A percentile compares a stretch with the other conserved stretches of the same genome.
Conservation (phyloP, 2,329 filamentous ascomycete genomes). For the Didymella glomerata region DNA sequence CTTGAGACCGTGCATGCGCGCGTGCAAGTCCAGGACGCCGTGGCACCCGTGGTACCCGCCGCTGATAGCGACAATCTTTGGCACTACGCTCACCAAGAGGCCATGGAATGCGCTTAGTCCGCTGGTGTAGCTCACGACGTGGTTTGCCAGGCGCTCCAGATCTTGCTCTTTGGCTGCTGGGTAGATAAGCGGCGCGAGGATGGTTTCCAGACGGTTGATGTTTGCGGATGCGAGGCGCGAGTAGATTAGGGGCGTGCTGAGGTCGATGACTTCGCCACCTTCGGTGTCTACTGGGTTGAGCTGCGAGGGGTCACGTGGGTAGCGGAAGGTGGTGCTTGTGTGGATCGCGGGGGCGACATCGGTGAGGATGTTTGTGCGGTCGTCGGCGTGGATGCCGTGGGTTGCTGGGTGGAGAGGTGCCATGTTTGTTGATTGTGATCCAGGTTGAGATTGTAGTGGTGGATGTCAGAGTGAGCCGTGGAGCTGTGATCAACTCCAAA, state of each 20-base stretch:
- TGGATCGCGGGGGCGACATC: conserved; percentile 91
- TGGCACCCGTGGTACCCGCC: conserved; percentile 94
- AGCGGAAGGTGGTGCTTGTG: conserved; percentile 90
- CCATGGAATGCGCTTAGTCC: conserved; percentile 91
- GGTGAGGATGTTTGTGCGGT: conserved; percentile 74
- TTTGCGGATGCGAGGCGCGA: conserved; percentile 81
- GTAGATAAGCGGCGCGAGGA: conserved; percentile 77
- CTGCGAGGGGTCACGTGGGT: conserved; percentile 72
- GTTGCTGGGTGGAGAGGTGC: conserved; percentile 66
- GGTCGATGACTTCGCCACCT: conserved; percentile 52
- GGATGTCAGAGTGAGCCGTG: background rate
- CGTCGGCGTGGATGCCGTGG: conserved; percentile 81
- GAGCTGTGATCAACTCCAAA: background rate
- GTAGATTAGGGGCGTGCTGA: conserved; percentile 66
- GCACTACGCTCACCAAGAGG: conserved; percentile 82
- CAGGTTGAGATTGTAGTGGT: background rate
- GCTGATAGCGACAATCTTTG: conserved; percentile 81
- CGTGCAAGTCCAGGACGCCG: conserved; percentile 77
- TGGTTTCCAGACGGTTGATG: conserved; percentile 82
- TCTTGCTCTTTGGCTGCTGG: conserved; percentile 43
- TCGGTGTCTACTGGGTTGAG: conserved; percentile 60
- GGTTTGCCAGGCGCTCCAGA: conserved; percentile 48
- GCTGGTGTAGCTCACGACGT: conserved; percentile 79
- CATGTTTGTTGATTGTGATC: conserved; percentile 3
- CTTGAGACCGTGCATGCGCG: conserved; percentile 77